Evolutionary conservation across 805 yeast species (phyloP), one percentile per base, ranked within the genome.

Genomic region (Candida quercuum): DNA sequence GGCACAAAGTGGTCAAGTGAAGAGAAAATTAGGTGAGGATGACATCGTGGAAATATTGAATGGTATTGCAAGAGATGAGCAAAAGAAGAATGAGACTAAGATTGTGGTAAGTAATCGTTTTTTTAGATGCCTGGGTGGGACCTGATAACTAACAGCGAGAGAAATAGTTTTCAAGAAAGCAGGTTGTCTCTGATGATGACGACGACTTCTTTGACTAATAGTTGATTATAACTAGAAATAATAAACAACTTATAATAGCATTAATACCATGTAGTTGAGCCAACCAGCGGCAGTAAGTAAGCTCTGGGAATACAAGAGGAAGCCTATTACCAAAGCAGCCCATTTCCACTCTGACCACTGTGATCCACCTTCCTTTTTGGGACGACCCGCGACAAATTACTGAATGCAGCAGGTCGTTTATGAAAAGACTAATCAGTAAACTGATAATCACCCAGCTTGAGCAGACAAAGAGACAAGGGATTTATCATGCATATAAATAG

Each of bases 41-140:
- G 96, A 88, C 46, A 73, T 91, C 37, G 95, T 88, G 22, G 81
- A 78, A 47, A 76, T 93, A 35, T 68, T 91, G 46, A 88, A 87
- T 56, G 88, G 89, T 42, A 69, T 91, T 24, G 81, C 95, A 6
- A 72, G 81, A 43, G 87, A 84, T 51, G 80, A 78, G 48, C 77
- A 78, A 38, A 73, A 76, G 54, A 72, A 72, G 51, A 71, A 70
- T 30, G 76, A 74, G 29, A 73, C 83, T 15, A 80, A 78, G 61
- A 83, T 86, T 42, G 86, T 55, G 35, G 46, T 46, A 24, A 21
- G 50, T 32, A 13, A 4, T 17, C 14, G 30, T 23, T 12, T 9
- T 6, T 14, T 10, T 3, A n/a, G n/a, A n/a, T n/a, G n/a, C n/a
- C n/a, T n/a, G n/a, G n/a, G n/a, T n/a, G n/a, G n/a, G n/a, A n/a